These are phyloP conservation scores for Xylaria longipes DNA, from an alignment of 495 filamentous ascomycete species.

Conservation along the genomic window DNA sequence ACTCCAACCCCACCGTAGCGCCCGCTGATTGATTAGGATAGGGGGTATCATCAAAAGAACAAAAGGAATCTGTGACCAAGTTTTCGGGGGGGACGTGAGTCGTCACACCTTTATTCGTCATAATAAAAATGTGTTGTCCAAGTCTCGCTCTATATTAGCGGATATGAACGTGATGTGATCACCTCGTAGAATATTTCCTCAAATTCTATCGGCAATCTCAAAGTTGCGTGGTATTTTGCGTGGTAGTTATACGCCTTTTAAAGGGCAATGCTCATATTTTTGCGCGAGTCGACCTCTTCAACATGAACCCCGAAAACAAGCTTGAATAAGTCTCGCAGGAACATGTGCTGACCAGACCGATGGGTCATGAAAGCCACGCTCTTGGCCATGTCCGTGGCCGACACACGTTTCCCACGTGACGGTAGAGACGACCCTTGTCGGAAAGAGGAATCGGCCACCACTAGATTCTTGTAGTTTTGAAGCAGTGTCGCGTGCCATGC, in stretches of 20 bases:
- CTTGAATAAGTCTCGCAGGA: conserved; percentile 79
- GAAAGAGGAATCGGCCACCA: conserved; percentile 72
- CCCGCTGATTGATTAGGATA: conserved; percentile 19
- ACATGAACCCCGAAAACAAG: conserved; percentile 84
- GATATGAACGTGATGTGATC: not conserved
- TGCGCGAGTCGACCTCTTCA: conserved; percentile 70
- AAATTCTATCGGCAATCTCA: not conserved
- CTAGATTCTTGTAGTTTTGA: conserved; percentile 77
- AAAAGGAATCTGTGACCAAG: not conserved
- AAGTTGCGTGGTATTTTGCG: not conserved
- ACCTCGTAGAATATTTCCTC: not conserved
- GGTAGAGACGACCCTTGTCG: conserved; percentile 59
- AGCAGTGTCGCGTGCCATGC: conserved; percentile 73
- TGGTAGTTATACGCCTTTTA: conserved; percentile 21
- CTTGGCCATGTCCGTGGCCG: conserved; percentile 74
- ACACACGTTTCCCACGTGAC: conserved; percentile 61
- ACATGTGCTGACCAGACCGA: conserved; percentile 63
- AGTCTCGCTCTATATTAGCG: not conserved
- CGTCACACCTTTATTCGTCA: not conserved
- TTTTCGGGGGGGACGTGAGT: not conserved
- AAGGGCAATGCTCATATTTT: conserved; percentile 56
- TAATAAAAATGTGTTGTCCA: not conserved
- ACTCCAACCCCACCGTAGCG: not conserved
- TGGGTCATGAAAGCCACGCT: conserved; percentile 74
- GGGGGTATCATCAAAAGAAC: conserved; percentile 22